Base-by-base conservation (phyloP, 169 alveolate genomes). In the Babesia caballi region DNA sequence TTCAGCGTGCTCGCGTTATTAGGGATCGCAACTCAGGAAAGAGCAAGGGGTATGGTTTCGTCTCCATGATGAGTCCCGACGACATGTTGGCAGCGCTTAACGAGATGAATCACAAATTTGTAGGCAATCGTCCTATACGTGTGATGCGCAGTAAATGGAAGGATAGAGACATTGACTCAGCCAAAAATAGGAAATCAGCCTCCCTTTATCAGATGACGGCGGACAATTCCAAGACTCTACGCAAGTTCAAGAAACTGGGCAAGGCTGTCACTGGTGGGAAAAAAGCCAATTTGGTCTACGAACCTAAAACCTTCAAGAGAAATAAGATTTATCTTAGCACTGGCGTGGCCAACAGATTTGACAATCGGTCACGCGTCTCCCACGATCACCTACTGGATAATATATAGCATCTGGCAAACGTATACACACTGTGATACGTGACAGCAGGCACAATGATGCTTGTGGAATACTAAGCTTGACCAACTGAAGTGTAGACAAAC, bases 11-110 rank as follows among this genome's bases (percentile, higher is more conserved):
- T 17, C 91, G 94, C 89, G 97, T 96, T n/a, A 92, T 98, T 27
- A 85, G 98, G 52, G 98, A 97, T 75, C 96, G 96, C 58, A 89
- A 94, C 44, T 94, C 98, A 23, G 95, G 96, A 35, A 97, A 96
- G 90, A 95, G 97, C 33, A 95, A 94, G 68, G 99, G 99, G 14
- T 97, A 94, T 73, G 99, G 98, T 15, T 96, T 96, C 85, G 96
- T 96, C 21, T 92, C 97, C 23, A 84, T 96, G 66, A 75, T 91
- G 32, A 91, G 90, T 59, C 95, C 96, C 21, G 93, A 95, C 70
- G 98, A 96, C 71, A 96, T 94, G 94, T 66, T 95, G 47, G 90
- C 88, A 52, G 98, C 98, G 14, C 82, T 95, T 85, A 94, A 93
- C 83, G 98, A 96, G 71, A 96, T 96, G 99, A 89, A 96, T 72